Percentiles rank a stretch among this genome's conserved stretches.
Evolutionary conservation across 352 stramenopile species (phyloP).

Genomic region (Pythium rishiriense): DNA sequence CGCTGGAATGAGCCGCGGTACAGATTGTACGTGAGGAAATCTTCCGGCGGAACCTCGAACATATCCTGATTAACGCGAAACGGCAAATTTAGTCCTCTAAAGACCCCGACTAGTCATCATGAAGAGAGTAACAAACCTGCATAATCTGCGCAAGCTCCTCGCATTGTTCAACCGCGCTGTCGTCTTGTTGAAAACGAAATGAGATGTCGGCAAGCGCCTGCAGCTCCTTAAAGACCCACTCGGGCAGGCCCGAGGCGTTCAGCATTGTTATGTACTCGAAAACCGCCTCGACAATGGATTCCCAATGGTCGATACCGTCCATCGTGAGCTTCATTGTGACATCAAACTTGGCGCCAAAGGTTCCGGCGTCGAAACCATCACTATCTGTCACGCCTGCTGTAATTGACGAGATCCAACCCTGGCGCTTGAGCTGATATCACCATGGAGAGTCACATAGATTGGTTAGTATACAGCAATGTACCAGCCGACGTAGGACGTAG

Average conservation of each 20-base stretch:
- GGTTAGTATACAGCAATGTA: background rate
- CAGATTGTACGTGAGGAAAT: conserved; percentile 59
- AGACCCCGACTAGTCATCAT: conserved; percentile 22
- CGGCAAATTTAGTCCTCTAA: background rate
- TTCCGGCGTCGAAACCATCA: conserved; percentile 40
- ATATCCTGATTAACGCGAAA: conserved; percentile 38
- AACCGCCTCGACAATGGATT: conserved; percentile 29
- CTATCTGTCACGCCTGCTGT: conserved; percentile 45
- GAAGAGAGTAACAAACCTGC: conserved; percentile 33
- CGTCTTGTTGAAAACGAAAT: conserved; percentile 35
- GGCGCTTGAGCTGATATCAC: conserved; percentile 59
- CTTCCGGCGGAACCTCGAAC: conserved; percentile 30
- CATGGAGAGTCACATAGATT: conserved; percentile 14
- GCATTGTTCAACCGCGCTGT: conserved; percentile 34
- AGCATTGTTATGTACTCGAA: conserved; percentile 34
- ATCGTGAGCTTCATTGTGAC: conserved; percentile 38
- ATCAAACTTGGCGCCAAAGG: conserved; percentile 39
- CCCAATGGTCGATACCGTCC: conserved; percentile 35
- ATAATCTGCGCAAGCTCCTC: conserved; percentile 64
- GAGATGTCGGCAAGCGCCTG: conserved; percentile 30
- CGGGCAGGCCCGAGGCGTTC: conserved; percentile 3
- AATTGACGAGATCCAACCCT: conserved; percentile 74
- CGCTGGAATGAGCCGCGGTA: conserved; percentile 51
- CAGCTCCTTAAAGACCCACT: conserved; percentile 45
- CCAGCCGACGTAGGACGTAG: no score